Conservation (phyloP, 2,329 filamentous ascomycete genomes). For the Penicillium sp. region DNA sequence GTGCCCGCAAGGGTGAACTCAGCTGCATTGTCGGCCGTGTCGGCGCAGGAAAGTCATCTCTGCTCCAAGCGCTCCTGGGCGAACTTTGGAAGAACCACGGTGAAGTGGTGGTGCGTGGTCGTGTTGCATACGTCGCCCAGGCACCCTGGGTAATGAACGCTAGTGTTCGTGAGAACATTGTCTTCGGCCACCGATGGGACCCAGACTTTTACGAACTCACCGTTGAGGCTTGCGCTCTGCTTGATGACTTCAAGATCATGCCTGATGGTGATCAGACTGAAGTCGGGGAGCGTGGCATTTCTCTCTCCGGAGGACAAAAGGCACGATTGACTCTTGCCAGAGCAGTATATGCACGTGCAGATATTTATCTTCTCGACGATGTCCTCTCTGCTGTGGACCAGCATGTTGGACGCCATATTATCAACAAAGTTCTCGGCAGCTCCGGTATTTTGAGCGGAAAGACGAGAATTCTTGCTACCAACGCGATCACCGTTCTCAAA, state of each 20-base stretch:
- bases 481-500: conserved; percentile 87
- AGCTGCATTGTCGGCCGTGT: conserved; percentile 92
- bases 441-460: conserved; percentile 82
- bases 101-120: conserved; percentile 79
- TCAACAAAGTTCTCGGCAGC: conserved; percentile 87
- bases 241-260: conserved; percentile 88
- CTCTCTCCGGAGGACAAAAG: conserved; percentile 93
- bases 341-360: conserved; percentile 95
- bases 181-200: conserved; percentile 94
- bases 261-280: conserved; percentile 96
- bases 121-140: conserved; percentile 89
- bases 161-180: conserved; percentile 93
- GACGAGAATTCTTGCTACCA: conserved; percentile 91
- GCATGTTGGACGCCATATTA: conserved; percentile 92
- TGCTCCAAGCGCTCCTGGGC: conserved; percentile 85
- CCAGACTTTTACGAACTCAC: conserved; percentile 93
- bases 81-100: conserved; percentile 90
- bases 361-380: conserved; percentile 93
- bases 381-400: conserved; percentile 97
- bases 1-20: conserved; percentile 88
- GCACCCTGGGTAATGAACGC: conserved; percentile 97
- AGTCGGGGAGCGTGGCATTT: conserved; percentile 95
- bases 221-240: conserved; percentile 84
- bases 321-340: conserved; percentile 88
- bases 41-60: conserved; percentile 92